phyloP scores from a whole-genome alignment of 768 basidiomycete species.

The Rhizopogon sp. region DNA sequence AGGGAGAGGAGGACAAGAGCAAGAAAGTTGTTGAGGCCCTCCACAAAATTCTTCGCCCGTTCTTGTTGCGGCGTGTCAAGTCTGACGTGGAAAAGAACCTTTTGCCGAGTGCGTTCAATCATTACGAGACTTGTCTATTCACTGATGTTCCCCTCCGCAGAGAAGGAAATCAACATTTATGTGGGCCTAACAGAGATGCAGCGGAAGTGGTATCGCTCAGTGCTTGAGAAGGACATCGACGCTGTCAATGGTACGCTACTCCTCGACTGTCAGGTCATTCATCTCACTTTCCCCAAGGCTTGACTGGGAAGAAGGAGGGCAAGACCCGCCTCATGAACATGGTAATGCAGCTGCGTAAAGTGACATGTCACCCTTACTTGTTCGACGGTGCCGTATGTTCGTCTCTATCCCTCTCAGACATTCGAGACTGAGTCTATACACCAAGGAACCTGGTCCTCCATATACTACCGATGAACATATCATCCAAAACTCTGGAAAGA shows the following conservation, averaged over 20 bases:
- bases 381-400: slow-evolving; percentile 81
- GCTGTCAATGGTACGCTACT: slow-evolving; percentile 79
- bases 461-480: slow-evolving; percentile 98
- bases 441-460: slow-evolving; percentile 91
- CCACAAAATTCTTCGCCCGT: slow-evolving; percentile 94
- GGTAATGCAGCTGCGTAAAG: slow-evolving; percentile 96
- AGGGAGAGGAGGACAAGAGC: slow-evolving; percentile 76
- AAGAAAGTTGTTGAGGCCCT: slow-evolving; percentile 94
- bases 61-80: slow-evolving; percentile 92
- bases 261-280: background rate
- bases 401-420: background rate
- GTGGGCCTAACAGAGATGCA: slow-evolving; percentile 98
- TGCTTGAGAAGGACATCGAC: slow-evolving; percentile 97
- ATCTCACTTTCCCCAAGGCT: slow-evolving; percentile 37
- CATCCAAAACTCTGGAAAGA: slow-evolving; percentile 91
- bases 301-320: slow-evolving; percentile 97
- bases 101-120: slow-evolving; percentile 59
- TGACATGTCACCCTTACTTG: slow-evolving; percentile 87
- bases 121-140: background rate
- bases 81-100: slow-evolving; percentile 95
- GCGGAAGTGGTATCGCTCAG: slow-evolving; percentile 93
- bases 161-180: slow-evolving; percentile 99
- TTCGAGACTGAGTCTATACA: background rate
- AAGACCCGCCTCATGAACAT: slow-evolving; percentile 98
- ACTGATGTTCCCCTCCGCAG: slow-evolving; percentile 30